phyloP scores from a whole-genome alignment of 2,329 filamentous ascomycete species.

The Curvularia verruculosa region DNA sequence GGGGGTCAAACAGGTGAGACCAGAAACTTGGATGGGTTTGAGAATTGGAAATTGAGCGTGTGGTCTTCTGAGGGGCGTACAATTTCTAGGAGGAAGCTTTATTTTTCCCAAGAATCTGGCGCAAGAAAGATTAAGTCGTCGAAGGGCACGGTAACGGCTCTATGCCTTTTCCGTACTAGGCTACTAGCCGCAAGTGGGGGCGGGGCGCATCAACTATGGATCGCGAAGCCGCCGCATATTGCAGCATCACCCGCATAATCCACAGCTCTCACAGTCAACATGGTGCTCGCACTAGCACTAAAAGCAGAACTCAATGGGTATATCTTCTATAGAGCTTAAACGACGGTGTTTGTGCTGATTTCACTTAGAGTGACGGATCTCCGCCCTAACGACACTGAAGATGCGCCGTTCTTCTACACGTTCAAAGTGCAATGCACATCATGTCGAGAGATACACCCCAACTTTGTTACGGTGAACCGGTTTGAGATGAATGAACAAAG shows the following conservation, averaged over 20 bases:
- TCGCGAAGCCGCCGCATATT: conserved; percentile 6
- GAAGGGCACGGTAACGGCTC: conserved; percentile 8
- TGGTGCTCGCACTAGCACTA: conserved; percentile 49
- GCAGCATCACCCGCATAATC: conserved; percentile 6
- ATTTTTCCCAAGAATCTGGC: background rate
- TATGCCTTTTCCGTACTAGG: background rate
- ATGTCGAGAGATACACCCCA: conserved; percentile 87
- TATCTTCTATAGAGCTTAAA: background rate
- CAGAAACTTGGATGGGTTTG: background rate
- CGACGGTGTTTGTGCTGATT: background rate
- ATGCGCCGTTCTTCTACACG: conserved; percentile 90
- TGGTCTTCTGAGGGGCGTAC: background rate
- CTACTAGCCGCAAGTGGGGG: conserved; percentile 18
- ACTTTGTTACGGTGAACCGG: conserved; percentile 83
- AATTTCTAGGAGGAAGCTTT: background rate
- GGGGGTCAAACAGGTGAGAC: background rate
- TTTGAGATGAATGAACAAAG: conserved; percentile 92
- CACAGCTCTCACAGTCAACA: conserved; percentile 18
- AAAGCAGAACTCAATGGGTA: conserved; percentile 49
- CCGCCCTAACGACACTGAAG: conserved; percentile 79
- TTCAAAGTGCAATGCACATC: conserved; percentile 99
- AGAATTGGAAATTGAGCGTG: background rate
- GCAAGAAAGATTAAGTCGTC: conserved; percentile 9
- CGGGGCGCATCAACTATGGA: conserved; percentile 12
- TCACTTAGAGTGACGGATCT: conserved; percentile 83